Conservation (phyloP, 2,329 filamentous ascomycete genomes). For the Fusarium illudens region DNA sequence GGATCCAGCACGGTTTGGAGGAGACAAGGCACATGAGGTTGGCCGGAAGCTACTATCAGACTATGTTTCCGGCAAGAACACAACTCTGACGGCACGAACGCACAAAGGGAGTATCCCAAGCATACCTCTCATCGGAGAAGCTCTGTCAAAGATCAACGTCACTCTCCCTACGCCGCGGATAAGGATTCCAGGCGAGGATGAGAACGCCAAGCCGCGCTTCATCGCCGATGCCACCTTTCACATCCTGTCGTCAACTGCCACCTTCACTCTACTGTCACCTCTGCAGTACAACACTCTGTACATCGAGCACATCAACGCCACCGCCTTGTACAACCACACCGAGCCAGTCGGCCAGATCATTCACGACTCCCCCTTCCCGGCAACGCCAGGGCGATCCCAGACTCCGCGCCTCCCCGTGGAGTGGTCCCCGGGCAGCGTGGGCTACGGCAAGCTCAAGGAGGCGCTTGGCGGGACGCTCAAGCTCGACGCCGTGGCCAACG, state of each 20-base stretch:
- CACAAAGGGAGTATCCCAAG: slow-evolving; percentile 78
- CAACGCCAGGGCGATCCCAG: slow-evolving; percentile 75
- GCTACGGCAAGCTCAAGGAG: slow-evolving; percentile 81
- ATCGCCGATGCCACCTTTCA: slow-evolving; percentile 89
- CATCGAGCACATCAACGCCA: slow-evolving; percentile 83
- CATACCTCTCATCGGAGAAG: slow-evolving; percentile 75
- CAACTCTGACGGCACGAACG: slow-evolving; percentile 76
- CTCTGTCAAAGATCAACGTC: slow-evolving; percentile 75
- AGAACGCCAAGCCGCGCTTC: slow-evolving; percentile 65
- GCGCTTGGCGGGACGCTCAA: slow-evolving; percentile 83
- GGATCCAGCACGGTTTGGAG: slow-evolving; percentile 72
- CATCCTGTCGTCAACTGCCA: slow-evolving; percentile 83
- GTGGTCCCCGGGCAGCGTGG: slow-evolving; percentile 79
- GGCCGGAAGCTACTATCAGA: slow-evolving; percentile 81
- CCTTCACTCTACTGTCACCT: slow-evolving; percentile 84
- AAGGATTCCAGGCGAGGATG: slow-evolving; percentile 59
- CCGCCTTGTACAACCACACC: slow-evolving; percentile 83
- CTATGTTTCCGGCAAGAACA: slow-evolving; percentile 89
- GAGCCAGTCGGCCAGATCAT: slow-evolving; percentile 80
- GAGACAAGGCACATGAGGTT: slow-evolving; percentile 65
- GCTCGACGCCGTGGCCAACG: slow-evolving; percentile 79
- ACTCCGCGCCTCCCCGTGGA: slow-evolving; percentile 84
- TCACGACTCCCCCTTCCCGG: slow-evolving; percentile 77
- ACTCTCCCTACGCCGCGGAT: slow-evolving; percentile 77
- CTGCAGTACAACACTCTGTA: slow-evolving; percentile 76